Evolutionary conservation across 2,329 filamentous ascomycete genomes (phyloP).

Genomic region (Exophiala sideris): DNA sequence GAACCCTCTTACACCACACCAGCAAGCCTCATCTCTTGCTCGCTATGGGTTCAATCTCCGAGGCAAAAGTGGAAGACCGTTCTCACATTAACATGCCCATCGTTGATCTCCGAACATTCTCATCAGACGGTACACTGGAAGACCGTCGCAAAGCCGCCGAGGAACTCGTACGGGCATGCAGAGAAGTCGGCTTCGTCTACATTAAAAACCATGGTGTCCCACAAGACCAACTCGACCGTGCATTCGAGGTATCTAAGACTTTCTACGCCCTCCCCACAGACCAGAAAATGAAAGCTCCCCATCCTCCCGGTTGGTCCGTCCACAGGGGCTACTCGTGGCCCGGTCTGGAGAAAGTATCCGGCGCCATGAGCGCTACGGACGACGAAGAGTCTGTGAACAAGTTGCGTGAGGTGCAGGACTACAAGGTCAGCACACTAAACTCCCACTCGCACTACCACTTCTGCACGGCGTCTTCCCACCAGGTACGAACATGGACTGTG

Average conservation of each 20-base stretch:
- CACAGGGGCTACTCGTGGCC: constrained; percentile 58
- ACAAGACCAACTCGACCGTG: constrained; percentile 38
- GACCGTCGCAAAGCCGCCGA: constrained; percentile 27
- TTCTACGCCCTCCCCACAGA: constrained; percentile 46
- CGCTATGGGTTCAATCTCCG: constrained; percentile 9
- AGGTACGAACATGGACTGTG: too few relatives aligned
- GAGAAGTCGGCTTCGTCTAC: constrained; percentile 48
- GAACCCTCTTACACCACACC: too few relatives aligned
- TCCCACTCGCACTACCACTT: too few relatives aligned
- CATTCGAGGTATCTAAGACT: constrained; percentile 44
- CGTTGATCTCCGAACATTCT: constrained; percentile 41
- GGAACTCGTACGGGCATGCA: constrained; percentile 42
- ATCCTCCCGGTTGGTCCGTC: constrained; percentile 47
- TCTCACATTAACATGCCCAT: constrained; percentile 33
- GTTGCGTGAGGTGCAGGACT: constrained; percentile 48
- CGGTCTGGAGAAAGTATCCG: constrained; percentile 53
- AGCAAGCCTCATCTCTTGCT: not conserved
- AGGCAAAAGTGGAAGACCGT: not conserved
- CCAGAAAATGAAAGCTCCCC: constrained; percentile 49
- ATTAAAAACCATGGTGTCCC: constrained; percentile 49
- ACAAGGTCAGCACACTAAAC: constrained; percentile 48
- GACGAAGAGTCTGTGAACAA: constrained; percentile 43
- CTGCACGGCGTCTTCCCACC: too few relatives aligned
- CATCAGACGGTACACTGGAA: constrained; percentile 25
- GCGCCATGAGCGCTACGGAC: constrained; percentile 41